Base-by-base conservation (phyloP, 805 yeast species). In the Torulaspora maleeae region DNA sequence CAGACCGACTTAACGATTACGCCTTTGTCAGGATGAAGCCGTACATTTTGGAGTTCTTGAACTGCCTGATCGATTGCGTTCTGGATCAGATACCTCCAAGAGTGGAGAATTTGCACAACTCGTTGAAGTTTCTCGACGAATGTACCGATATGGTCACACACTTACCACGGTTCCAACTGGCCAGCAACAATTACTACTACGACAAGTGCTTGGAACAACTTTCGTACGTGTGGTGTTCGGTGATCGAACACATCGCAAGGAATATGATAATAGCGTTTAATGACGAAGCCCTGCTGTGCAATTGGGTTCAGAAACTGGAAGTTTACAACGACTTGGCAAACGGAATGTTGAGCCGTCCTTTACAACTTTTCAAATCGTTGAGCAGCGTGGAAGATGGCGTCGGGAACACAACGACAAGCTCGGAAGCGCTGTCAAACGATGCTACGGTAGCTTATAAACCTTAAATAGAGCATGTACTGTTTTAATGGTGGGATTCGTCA, bases 181-280 rank as follows among this genome's bases (percentile, higher is more conserved):
- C 63, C 38, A 56, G 63, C 46, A 64, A 66, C 47, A 66, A 66
- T 43, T 66, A 66, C 47, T 66, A 64, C 46, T 63, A 63, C 41
- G 66, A 64, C 45, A 63, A 61, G 49, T 61, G 68, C 44, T 47
- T 63, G 41, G 69, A 66, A 44, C 68, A 66, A 48, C 30, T 66
- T 17, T 58, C 67, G 20, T 58, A 51, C 37, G 53, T 63, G 16
- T 64, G 67, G 67, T 55, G 58, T 37, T 55, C 62, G 16, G 56
- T 61, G 15, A 56, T 62, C 30, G 57, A 59, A 38, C 58, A 59
- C 33, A 45, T 59, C n/a, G 49, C 60, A 7, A 51, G 52, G 19
- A 63, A 60, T 43, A 44, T 48, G 15, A 46, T 54, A 5, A 40
- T 52, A 37, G 44, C 54, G 15, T 47, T 50, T 12, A 53, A 56